phyloP scores from a whole-genome alignment of 768 basidiomycete genomes.

The Boletellus ananas region DNA sequence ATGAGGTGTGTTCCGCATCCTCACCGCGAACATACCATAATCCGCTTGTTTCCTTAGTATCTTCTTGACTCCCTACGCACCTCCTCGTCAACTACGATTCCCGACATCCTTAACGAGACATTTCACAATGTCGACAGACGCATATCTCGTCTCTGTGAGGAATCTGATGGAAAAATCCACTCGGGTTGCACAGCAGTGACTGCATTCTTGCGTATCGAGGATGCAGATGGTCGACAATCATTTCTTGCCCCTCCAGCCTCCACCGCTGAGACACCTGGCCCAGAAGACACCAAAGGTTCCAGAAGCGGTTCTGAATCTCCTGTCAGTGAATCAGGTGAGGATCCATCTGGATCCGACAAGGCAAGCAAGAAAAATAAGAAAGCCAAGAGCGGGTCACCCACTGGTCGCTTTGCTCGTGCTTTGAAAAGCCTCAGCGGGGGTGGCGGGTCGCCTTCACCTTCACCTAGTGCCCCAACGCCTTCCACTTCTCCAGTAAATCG shows the following conservation, averaged over 20 bases:
- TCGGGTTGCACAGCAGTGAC: slow-evolving; percentile 97
- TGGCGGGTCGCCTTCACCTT: slow-evolving; percentile 19
- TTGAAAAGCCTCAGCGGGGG: slow-evolving; percentile 47
- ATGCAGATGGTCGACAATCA: slow-evolving; percentile 65
- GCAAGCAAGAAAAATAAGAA: slow-evolving; percentile 41
- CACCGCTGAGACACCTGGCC: slow-evolving; percentile 29
- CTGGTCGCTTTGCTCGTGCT: slow-evolving; percentile 53
- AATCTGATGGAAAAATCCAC: slow-evolving; percentile 88
- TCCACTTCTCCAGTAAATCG: slow-evolving; percentile 30
- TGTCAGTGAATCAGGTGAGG: slow-evolving; percentile 44
- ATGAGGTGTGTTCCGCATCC: slow-evolving; percentile 54
- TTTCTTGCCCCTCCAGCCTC: slow-evolving; percentile 44
- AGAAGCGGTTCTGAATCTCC: slow-evolving; percentile 39
- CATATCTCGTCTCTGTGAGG: slow-evolving; percentile 80
- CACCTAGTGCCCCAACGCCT: slow-evolving; percentile 5
- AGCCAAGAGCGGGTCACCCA: slow-evolving; percentile 36
- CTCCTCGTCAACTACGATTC: slow-evolving; percentile 58
- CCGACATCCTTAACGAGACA: slow-evolving; percentile 87
- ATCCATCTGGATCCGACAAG: slow-evolving; percentile 29
- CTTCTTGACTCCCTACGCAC: slow-evolving; percentile 67
- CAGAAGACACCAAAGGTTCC: slow-evolving; percentile 27
- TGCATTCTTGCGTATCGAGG: slow-evolving; percentile 91
- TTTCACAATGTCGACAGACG: slow-evolving; percentile 89
- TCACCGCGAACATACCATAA: slow-evolving; percentile 2
- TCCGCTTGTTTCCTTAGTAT: slow-evolving; percentile 36